phyloP scores from a whole-genome alignment of 805 yeast species.

The Dipodascus albidus region DNA sequence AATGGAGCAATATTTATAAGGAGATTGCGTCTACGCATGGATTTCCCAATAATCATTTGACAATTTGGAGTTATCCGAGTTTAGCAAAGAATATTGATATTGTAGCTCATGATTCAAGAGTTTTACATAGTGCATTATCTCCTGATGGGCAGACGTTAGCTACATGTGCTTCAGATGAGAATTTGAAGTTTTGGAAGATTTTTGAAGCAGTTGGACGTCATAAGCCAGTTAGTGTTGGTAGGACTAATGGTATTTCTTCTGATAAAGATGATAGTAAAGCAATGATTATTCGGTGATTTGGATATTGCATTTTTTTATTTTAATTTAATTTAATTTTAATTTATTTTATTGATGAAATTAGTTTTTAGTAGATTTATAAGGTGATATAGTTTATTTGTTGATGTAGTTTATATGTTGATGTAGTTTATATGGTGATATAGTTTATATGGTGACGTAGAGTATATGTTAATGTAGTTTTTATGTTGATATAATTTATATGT shows the following conservation, averaged over 20 bases:
- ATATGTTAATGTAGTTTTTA: too few species aligned
- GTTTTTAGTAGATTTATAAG: background rate
- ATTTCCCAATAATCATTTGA: slow-evolving; percentile 73
- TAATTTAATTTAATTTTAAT: too few species aligned
- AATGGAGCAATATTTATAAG: slow-evolving; percentile 56
- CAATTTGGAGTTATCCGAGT: slow-evolving; percentile 77
- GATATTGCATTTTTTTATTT: too few species aligned
- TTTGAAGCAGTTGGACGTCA: slow-evolving; percentile 46
- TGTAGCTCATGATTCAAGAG: slow-evolving; percentile 84
- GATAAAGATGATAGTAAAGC: slow-evolving; percentile 40
- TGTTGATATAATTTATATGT: too few species aligned
- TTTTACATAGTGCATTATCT: slow-evolving; percentile 69
- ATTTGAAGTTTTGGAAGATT: slow-evolving; percentile 86
- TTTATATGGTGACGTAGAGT: too few species aligned
- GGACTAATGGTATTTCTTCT: slow-evolving; percentile 23
- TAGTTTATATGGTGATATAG: too few species aligned
- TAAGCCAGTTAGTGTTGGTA: slow-evolving; percentile 11
- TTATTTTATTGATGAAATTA: too few species aligned
- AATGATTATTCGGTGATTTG: slow-evolving; percentile 37
- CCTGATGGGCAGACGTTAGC: slow-evolving; percentile 89
- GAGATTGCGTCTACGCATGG: slow-evolving; percentile 95
- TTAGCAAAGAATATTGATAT: slow-evolving; percentile 83
- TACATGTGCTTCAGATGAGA: slow-evolving; percentile 94
- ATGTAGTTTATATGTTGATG: too few species aligned
- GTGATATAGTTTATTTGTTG: too few species aligned